Percentiles rank a stretch among this genome's conserved stretches.
phyloP scores from a whole-genome alignment of 169 alveolate genomes.

The Plasmodium vinckei region DNA sequence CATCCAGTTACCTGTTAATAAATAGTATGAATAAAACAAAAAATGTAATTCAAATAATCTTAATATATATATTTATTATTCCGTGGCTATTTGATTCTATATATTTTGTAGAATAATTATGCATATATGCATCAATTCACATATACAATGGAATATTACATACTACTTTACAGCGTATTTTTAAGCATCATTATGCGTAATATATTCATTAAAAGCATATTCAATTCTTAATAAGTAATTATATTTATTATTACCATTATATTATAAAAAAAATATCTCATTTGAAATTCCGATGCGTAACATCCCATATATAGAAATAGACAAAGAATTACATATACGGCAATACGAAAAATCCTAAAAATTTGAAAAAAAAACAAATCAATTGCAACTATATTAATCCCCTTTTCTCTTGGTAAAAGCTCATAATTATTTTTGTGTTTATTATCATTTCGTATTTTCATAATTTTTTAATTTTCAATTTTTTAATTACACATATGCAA shows the following conservation, averaged over 20 bases:
- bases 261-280: conserved; percentile 58
- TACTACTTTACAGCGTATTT: too few species aligned
- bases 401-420: neutral
- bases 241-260: conserved; percentile 42
- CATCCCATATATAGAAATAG: conserved; percentile 59
- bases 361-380: neutral
- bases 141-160: too few species aligned
- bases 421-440: neutral
- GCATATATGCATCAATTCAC: too few species aligned
- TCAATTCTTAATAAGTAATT: too few species aligned
- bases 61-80: too few species aligned
- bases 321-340: conserved; percentile 38
- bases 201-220: too few species aligned
- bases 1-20: conserved; percentile 37
- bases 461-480: conserved; percentile 1
- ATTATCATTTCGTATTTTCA: neutral
- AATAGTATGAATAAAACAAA: neutral
- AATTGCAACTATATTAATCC: too few species aligned
- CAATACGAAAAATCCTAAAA: conserved; percentile 58
- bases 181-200: too few species aligned
- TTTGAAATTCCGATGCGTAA: conserved; percentile 60
- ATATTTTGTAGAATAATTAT: too few species aligned
- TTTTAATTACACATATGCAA: conserved; percentile 77
- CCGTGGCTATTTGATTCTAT: too few species aligned
- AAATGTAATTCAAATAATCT: neutral